A percentile compares a stretch with the other conserved stretches of the same genome.
Evolutionary conservation across 2,329 filamentous ascomycete species (phyloP).

Genomic region (Westerdykella aurantiaca): DNA sequence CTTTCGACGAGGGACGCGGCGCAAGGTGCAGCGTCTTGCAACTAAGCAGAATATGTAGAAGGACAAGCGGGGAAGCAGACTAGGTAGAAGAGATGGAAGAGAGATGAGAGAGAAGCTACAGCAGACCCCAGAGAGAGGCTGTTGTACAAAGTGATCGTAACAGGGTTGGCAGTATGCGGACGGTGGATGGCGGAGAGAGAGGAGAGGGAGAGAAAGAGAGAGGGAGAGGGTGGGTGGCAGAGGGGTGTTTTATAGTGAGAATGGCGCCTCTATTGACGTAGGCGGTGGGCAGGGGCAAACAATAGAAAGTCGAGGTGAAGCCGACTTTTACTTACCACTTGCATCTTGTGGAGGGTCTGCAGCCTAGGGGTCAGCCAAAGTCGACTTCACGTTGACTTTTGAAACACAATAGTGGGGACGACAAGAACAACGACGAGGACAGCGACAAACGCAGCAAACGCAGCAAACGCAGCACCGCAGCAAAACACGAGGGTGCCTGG

Average conservation of each 20-base stretch:
- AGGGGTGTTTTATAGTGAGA: background rate
- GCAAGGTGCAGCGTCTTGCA: background rate
- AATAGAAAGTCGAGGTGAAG: conserved; percentile 19
- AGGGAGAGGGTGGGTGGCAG: conserved; percentile 5
- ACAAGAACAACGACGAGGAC: background rate
- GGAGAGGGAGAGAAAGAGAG: conserved; percentile 5
- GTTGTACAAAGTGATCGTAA: conserved; percentile 13
- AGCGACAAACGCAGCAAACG: too few relatives aligned
- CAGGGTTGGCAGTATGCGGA: conserved; percentile 1
- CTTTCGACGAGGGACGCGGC: conserved; percentile 3
- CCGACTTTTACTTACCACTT: conserved; percentile 58
- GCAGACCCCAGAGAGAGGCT: conserved; percentile 11
- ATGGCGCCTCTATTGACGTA: background rate
- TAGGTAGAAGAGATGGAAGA: conserved; percentile 9
- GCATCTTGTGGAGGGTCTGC: conserved; percentile 65
- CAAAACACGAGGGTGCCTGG: too few relatives aligned
- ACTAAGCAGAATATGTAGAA: background rate
- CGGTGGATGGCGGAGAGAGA: background rate
- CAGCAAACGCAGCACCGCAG: too few relatives aligned
- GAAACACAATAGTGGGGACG: background rate
- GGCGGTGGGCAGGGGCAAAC: background rate
- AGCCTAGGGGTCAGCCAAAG: conserved; percentile 22
- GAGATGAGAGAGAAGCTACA: conserved; percentile 8
- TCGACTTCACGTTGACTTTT: conserved; percentile 15
- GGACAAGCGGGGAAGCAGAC: conserved; percentile 3